Percentiles rank a stretch among this genome's conserved stretches.
These are phyloP conservation scores for Scytalidium sp. DNA, from an alignment of 2,329 filamentous ascomycete genomes.

Conservation along the genomic window DNA sequence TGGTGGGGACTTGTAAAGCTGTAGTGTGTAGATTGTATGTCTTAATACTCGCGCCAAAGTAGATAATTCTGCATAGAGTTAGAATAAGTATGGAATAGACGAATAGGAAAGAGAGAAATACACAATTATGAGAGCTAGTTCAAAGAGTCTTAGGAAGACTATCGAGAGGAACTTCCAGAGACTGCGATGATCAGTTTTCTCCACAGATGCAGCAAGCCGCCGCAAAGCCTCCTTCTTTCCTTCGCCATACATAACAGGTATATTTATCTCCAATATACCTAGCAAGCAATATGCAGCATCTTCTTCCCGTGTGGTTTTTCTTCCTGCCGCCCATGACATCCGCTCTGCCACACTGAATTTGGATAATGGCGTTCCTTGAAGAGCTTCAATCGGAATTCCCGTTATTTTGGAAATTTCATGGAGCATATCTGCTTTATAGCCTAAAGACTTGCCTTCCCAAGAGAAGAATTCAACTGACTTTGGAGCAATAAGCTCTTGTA, in stretches of 20 bases:
- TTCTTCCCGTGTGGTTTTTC: slow-evolving; percentile 31
- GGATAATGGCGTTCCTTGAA: slow-evolving; percentile 4
- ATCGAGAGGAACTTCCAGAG: neutral
- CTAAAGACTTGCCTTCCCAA: neutral
- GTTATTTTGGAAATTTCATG: slow-evolving; percentile 4
- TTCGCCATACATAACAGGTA: slow-evolving; percentile 39
- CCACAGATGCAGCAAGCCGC: too few relatives aligned
- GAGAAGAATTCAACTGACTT: slow-evolving; percentile 17
- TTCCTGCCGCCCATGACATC: slow-evolving; percentile 36
- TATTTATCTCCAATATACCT: slow-evolving; percentile 39
- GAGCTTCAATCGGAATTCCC: slow-evolving; percentile 5
- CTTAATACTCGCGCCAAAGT: too few relatives aligned
- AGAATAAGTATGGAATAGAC: too few relatives aligned
- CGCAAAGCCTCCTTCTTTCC: too few relatives aligned
- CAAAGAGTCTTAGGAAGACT: slow-evolving; percentile 5
- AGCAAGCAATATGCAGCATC: slow-evolving; percentile 40
- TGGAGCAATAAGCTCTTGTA: too few relatives aligned
- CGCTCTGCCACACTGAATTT: slow-evolving; percentile 6
- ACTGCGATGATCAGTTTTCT: too few relatives aligned
- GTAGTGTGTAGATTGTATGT: too few relatives aligned
- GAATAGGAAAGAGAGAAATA: too few relatives aligned
- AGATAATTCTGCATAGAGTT: too few relatives aligned
- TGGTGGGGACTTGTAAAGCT: too few relatives aligned
- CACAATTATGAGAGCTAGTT: too few relatives aligned
- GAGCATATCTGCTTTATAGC: neutral